Conservation (phyloP, 164 flowering plant genomes). For the Liriodendron chinense region DNA sequence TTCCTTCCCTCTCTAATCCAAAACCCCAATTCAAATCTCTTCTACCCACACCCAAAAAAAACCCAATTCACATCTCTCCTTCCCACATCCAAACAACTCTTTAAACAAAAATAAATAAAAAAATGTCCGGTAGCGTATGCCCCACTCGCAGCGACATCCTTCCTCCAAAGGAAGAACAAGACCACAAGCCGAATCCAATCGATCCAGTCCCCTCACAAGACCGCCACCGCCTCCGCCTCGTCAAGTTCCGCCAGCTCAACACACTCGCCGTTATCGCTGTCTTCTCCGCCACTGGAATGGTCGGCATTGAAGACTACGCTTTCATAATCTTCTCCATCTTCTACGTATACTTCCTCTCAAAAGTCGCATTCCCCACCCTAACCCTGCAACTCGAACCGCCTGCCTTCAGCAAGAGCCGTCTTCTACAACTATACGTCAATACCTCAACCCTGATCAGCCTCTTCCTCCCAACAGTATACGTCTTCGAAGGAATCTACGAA, state of each 20-base stretch:
- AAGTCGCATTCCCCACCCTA: conserved; percentile 24
- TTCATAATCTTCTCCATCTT: conserved; percentile 34
- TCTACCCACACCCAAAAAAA: not conserved
- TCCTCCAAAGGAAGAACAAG: conserved; percentile 36
- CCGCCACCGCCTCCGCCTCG: conserved; percentile 12
- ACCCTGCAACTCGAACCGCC: conserved; percentile 18
- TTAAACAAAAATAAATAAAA: not conserved
- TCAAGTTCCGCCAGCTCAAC: conserved; percentile 42
- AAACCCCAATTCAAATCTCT: not conserved
- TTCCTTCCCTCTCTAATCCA: not conserved
- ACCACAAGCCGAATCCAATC: not conserved
- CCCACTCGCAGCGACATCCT: conserved; percentile 37
- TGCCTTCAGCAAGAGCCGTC: conserved; percentile 30
- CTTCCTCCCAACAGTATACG: conserved; percentile 57
- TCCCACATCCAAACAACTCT: not conserved
- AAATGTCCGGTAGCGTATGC: conserved; percentile 63
- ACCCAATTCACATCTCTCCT: not conserved
- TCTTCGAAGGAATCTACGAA: conserved; percentile 55
- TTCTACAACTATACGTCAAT: conserved; percentile 37
- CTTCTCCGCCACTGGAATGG: conserved; percentile 44
- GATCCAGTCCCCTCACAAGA: not conserved
- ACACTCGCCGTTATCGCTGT: conserved; percentile 27
- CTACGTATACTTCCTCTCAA: conserved; percentile 29
- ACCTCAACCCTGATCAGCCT: conserved; percentile 56
- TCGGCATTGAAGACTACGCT: conserved; percentile 27